A percentile compares a stretch with the other conserved stretches of the same genome.
These are phyloP conservation scores for Colletotrichum viniferum DNA, from an alignment of 2,329 filamentous ascomycete genomes.

Conservation along the genomic window DNA sequence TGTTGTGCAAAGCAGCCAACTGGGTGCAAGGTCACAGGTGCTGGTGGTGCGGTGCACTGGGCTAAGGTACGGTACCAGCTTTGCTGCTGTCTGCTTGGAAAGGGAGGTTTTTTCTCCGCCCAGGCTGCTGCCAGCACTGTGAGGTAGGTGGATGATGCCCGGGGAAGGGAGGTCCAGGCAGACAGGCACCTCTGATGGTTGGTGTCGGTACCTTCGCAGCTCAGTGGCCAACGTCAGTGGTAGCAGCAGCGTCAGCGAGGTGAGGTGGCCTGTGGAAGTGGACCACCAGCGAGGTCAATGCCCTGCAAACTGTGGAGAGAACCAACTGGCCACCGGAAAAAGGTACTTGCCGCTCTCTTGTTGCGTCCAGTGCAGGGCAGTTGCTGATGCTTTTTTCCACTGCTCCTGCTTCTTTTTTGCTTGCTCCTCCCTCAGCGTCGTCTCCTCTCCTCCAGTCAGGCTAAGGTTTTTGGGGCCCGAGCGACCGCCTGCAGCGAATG, in stretches of 20 bases:
- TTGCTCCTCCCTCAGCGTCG: not conserved
- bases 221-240: not conserved
- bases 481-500: constrained; percentile 22
- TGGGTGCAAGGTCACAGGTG: constrained; percentile 5
- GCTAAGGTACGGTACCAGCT: not conserved
- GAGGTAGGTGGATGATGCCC: not conserved
- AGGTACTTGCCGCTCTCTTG: not conserved
- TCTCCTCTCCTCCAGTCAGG: constrained; percentile 1
- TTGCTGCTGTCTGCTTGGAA: not conserved
- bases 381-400: not conserved
- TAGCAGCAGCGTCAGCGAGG: not conserved
- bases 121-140: not conserved
- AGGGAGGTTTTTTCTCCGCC: constrained; percentile 8
- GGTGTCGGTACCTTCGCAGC: not conserved
- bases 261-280: not conserved
- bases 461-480: constrained; percentile 10
- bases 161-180: not conserved
- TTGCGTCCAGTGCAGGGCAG: not conserved
- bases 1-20: constrained; percentile 21
- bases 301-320: not conserved
- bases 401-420: not conserved
- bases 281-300: not conserved
- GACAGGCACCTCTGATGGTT: not conserved
- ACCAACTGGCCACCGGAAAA: not conserved
- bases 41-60: not conserved